Percentiles rank a stretch among this genome's conserved stretches.
These are phyloP conservation scores for Hericium erinaceus DNA, from an alignment of 768 basidiomycete species.

Conservation along the genomic window DNA sequence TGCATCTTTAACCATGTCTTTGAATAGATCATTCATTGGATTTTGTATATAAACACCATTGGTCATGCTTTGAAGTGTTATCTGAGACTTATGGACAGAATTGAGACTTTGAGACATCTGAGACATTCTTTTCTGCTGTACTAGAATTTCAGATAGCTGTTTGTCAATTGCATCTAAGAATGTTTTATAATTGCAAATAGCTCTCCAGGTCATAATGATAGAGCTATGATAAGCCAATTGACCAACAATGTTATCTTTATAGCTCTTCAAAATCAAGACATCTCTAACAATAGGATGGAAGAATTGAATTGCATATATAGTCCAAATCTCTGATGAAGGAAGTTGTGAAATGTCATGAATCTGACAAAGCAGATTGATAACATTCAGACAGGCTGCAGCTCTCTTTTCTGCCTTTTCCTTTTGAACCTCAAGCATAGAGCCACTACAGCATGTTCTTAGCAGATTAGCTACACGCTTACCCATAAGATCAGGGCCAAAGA, in stretches of 20 bases:
- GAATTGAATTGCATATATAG: neutral
- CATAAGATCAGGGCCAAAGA: neutral
- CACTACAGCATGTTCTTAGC: neutral
- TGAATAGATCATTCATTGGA: neutral
- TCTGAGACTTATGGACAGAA: neutral
- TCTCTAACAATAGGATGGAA: neutral
- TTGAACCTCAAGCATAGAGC: neutral
- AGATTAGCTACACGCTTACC: neutral
- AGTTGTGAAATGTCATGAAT: neutral
- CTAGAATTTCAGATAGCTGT: neutral
- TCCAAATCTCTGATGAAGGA: neutral
- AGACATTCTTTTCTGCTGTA: neutral
- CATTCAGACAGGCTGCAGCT: neutral
- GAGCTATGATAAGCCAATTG: neutral
- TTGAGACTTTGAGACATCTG: neutral
- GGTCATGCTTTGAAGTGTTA: neutral
- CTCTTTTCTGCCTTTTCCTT: neutral
- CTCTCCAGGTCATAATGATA: neutral
- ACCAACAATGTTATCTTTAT: neutral
- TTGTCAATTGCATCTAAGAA: neutral
- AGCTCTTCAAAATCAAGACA: neutral
- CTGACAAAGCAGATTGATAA: neutral
- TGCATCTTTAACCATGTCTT: neutral
- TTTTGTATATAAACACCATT: neutral
- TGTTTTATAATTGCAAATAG: neutral